phyloP scores from a whole-genome alignment of 176 grass and related monocot species.

The Dactylis glomerata region DNA sequence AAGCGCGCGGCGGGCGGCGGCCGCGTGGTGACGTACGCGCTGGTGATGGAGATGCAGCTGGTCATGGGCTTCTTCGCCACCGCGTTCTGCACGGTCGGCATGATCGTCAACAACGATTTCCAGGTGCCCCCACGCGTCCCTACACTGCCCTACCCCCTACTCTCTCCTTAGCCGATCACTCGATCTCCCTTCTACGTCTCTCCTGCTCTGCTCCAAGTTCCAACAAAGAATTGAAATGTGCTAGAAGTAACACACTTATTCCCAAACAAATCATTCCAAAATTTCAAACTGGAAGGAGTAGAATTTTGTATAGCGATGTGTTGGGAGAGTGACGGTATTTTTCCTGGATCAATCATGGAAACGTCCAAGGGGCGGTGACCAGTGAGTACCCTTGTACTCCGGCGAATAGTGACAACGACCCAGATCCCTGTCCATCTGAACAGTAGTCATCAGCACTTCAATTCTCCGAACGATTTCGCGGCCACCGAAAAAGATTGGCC shows the following conservation, averaged over 20 bases:
- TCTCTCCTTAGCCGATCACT: not conserved
- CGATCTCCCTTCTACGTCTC: not conserved
- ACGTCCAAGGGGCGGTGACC: not conserved
- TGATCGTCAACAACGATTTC: conserved; percentile 57
- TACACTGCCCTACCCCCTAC: too few relatives aligned
- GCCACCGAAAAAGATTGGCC: too few relatives aligned
- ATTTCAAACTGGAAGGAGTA: not conserved
- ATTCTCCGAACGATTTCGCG: too few relatives aligned
- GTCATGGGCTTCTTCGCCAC: conserved; percentile 71
- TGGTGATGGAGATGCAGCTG: conserved; percentile 82
- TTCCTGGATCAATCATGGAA: not conserved
- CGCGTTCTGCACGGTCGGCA: conserved; percentile 45
- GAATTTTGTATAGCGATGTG: not conserved
- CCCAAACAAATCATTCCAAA: not conserved
- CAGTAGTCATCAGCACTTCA: too few relatives aligned
- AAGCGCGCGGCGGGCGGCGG: conserved; percentile 41
- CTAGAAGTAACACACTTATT: not conserved
- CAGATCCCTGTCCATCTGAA: too few relatives aligned
- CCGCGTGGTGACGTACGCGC: conserved; percentile 53
- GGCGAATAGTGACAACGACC: too few relatives aligned
- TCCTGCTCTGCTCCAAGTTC: not conserved
- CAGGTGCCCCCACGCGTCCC: conserved; percentile 38
- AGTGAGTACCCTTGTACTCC: not conserved
- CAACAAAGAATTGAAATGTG: not conserved
- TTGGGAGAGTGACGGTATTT: not conserved